Base-by-base conservation (phyloP, 2,329 filamentous ascomycete genomes). In the Diaporthe citriasiana region DNA sequence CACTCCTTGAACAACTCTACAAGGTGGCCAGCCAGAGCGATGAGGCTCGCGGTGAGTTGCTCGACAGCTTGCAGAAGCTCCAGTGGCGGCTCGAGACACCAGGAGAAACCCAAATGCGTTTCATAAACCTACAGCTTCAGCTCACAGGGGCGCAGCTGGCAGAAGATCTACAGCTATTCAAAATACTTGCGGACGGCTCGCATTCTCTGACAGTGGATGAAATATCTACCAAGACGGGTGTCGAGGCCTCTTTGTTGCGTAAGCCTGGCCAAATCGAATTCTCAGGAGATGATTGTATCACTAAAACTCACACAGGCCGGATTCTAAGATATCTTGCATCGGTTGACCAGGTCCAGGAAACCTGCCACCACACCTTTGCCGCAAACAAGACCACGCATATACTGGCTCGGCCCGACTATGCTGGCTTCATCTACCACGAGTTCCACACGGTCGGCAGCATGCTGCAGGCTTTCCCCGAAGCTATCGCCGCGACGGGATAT, bases 71-170 rank as follows among this genome's bases (percentile, higher is more conserved):
- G 12, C 70, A 70, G 13, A 33, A 33, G 17, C 74, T 76, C 45
- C 73, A 76, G 22, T 53, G 71, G 25, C 13, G 35, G 30, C 47
- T 77, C 3, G 74, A 77, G 55, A 72, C 47, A 47, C 74, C 72
- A 10, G 73, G 72, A 38, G 71, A 77, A 25, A 55, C 69, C 22
- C 45, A 73, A 9, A 51, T 72, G 22, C 73, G 74, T 9, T 55
- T 65, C 19, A 4, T 47, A 4, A 71, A 71, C 33, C 55, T 71
- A 40, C 56, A 71, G 50, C 13, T 63, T 8, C 33, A 56, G n/a
- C 13, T 45, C 19, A 63, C 47, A 9, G 57, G 19, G 35, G 47
- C 59, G 17, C 57, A 47, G 45, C 19, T 72, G 15, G 70, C 19
- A 4, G 35, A 56, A 35, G 70, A 56, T n/a, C 42, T 66, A 1